Conservation (phyloP, 225 moss, liverwort and hornwort species). For the Asterella californica region DNA sequence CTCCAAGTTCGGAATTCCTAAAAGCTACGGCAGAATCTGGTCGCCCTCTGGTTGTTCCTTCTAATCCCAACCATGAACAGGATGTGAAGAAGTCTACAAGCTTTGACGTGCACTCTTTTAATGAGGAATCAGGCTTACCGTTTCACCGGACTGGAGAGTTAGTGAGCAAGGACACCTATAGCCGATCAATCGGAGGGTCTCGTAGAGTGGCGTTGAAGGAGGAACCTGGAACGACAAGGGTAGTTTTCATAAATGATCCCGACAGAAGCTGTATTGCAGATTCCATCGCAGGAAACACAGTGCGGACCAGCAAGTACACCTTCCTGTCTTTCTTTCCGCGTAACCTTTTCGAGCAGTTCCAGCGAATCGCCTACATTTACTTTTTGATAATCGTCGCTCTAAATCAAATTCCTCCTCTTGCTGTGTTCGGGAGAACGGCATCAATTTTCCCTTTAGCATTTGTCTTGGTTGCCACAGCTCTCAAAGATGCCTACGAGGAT, state of each 20-base stretch:
- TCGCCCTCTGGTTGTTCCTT: not conserved
- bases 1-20: slow-evolving; percentile 7
- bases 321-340: slow-evolving; percentile 66
- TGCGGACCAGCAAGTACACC: slow-evolving; percentile 85
- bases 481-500: slow-evolving; percentile 94
- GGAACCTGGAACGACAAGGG: slow-evolving; percentile 36
- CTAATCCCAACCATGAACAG: not conserved
- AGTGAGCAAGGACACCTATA: slow-evolving; percentile 25
- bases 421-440: slow-evolving; percentile 77
- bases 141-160: slow-evolving; percentile 4
- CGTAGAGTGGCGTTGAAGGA: slow-evolving; percentile 32
- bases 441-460: slow-evolving; percentile 88
- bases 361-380: slow-evolving; percentile 81
- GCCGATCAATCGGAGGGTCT: slow-evolving; percentile 25
- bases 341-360: slow-evolving; percentile 91
- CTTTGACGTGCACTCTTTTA: slow-evolving; percentile 5
- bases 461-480: slow-evolving; percentile 72
- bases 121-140: not conserved
- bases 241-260: slow-evolving; percentile 70
- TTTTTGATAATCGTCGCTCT: slow-evolving; percentile 77
- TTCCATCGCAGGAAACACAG: slow-evolving; percentile 54
- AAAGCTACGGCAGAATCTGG: not conserved
- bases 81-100: slow-evolving; percentile 24
- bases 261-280: slow-evolving; percentile 43
- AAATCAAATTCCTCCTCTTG: slow-evolving; percentile 87